These are phyloP conservation scores for Magnolia kwangsiensis DNA, from an alignment of 164 flowering plant species.

Conservation along the genomic window DNA sequence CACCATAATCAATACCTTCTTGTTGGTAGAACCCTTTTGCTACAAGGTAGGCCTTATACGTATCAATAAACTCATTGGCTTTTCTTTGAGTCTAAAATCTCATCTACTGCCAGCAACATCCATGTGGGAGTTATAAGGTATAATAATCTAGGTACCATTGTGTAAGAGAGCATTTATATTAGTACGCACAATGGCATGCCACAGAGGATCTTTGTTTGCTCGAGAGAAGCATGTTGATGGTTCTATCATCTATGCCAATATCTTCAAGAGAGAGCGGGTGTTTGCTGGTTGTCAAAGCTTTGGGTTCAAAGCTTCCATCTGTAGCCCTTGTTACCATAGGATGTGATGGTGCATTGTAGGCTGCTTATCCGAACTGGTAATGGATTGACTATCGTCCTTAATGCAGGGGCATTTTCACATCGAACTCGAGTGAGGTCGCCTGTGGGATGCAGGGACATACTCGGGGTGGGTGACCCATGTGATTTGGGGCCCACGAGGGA, in stretches of 20 bases:
- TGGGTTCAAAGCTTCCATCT: not conserved
- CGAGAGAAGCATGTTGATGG: not conserved
- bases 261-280: not conserved
- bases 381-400: not conserved
- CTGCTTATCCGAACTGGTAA: not conserved
- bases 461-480: too few species aligned
- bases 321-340: not conserved
- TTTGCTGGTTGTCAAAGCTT: not conserved
- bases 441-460: too few species aligned
- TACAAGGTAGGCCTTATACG: too few species aligned
- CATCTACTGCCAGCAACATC: too few species aligned
- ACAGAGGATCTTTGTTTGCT: not conserved
- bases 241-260: not conserved
- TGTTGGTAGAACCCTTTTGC: not conserved
- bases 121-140: too few species aligned
- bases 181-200: not conserved
- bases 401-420: too few species aligned
- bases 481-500: too few species aligned
- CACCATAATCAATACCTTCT: not conserved
- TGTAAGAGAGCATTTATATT: not conserved
- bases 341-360: not conserved
- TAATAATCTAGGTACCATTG: not conserved
- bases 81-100: too few species aligned
- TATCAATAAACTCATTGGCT: too few species aligned
- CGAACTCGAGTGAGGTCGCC: too few species aligned